phyloP scores from a whole-genome alignment of 768 basidiomycete genomes.

The Suillus cothurnatus region DNA sequence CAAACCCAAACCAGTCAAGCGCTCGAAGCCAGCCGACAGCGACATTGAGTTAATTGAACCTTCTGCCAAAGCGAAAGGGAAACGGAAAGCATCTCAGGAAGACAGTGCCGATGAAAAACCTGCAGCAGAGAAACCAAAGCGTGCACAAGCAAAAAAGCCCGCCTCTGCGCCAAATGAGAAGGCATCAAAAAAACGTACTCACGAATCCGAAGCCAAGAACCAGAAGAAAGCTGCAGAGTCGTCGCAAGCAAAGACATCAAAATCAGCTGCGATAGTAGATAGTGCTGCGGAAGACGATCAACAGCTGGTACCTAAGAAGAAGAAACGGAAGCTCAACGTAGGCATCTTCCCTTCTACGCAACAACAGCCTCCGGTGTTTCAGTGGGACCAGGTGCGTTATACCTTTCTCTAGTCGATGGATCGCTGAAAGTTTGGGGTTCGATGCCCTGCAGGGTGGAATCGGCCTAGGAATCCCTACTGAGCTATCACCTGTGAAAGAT shows the following conservation, averaged over 20 bases:
- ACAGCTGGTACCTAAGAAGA: constrained; percentile 52
- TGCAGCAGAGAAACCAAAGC: constrained; percentile 28
- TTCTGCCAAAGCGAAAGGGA: constrained; percentile 37
- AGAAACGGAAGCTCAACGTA: constrained; percentile 71
- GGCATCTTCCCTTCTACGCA: constrained; percentile 33
- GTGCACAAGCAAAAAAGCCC: constrained; percentile 26
- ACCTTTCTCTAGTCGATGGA: constrained; percentile 1
- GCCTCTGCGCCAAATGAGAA: constrained; percentile 17
- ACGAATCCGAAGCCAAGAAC: constrained; percentile 20
- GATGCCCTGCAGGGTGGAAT: constrained; percentile 35
- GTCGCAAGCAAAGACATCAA: constrained; percentile 20
- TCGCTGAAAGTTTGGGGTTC: constrained; percentile 1
- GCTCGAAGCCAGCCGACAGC: constrained; percentile 25
- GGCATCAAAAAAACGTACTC: constrained; percentile 20
- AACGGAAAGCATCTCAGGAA: constrained; percentile 36
- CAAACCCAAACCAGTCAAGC: constrained; percentile 17
- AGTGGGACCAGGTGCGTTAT: constrained; percentile 47
- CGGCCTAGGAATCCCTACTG: constrained; percentile 64
- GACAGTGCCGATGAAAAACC: constrained; percentile 23
- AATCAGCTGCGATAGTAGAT: constrained; percentile 19
- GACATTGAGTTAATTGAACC: constrained; percentile 35
- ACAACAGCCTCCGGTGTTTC: constrained; percentile 39
- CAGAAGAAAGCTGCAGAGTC: constrained; percentile 19
- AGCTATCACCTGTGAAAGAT: constrained; percentile 67
- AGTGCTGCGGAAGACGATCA: constrained; percentile 19